Percentiles rank a stretch among this genome's conserved stretches.
Evolutionary conservation across 2,329 filamentous ascomycete species (phyloP).

Genomic region (Sclerotinia spermophila): DNA sequence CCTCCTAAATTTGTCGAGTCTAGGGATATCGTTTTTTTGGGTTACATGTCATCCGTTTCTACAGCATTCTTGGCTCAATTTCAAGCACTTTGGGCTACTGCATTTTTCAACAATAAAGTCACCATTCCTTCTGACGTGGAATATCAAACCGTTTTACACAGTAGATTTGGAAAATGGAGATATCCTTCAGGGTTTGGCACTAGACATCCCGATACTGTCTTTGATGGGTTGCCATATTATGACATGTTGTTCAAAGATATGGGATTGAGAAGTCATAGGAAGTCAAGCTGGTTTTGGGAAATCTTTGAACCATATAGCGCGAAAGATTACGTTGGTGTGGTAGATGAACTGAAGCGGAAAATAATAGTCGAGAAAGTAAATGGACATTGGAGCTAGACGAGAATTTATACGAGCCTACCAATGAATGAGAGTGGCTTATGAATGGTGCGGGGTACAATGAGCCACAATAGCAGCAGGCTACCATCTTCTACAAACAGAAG

Average conservation of each 20-base stretch:
- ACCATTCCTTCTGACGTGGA: slow-evolving; percentile 39
- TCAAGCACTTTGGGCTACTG: slow-evolving; percentile 60
- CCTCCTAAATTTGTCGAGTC: slow-evolving; percentile 42
- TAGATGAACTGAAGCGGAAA: slow-evolving; percentile 41
- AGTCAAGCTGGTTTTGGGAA: slow-evolving; percentile 43
- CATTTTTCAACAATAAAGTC: slow-evolving; percentile 57
- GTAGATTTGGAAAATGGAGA: slow-evolving; percentile 66
- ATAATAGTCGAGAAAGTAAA: background rate
- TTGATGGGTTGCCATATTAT: slow-evolving; percentile 71
- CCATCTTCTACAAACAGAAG: background rate
- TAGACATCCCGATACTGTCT: slow-evolving; percentile 66
- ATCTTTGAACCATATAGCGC: slow-evolving; percentile 45
- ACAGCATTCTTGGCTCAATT: slow-evolving; percentile 43
- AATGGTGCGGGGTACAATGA: background rate
- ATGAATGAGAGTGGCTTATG: background rate
- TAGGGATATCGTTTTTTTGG: slow-evolving; percentile 46
- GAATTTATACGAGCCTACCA: background rate
- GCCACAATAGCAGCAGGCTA: slow-evolving; percentile 4
- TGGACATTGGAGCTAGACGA: slow-evolving; percentile 30
- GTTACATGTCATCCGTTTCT: slow-evolving; percentile 44
- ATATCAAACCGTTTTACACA: slow-evolving; percentile 59
- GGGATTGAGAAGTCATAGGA: slow-evolving; percentile 54
- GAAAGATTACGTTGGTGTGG: slow-evolving; percentile 44
- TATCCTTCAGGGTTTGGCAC: slow-evolving; percentile 64
- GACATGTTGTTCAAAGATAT: slow-evolving; percentile 66